A percentile compares a stretch with the other conserved stretches of the same genome.
These are phyloP conservation scores for Madurella mycetomatis DNA, from an alignment of 2,329 filamentous ascomycete genomes.

Conservation along the genomic window DNA sequence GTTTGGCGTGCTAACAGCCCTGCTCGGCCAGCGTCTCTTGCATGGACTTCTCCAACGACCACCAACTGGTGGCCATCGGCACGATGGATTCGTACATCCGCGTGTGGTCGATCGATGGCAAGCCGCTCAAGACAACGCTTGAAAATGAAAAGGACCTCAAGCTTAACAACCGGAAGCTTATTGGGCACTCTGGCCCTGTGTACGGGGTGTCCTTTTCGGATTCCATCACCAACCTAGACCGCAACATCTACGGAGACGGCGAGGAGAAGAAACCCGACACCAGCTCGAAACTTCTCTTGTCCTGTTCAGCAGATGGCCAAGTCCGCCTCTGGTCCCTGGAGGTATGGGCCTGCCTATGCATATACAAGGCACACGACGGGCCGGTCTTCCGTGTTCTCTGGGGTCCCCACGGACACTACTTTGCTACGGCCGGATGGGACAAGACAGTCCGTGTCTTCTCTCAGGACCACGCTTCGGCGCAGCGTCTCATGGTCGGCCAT, in stretches of 20 bases:
- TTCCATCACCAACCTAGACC: constrained; percentile 52
- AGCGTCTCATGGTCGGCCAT: constrained; percentile 85
- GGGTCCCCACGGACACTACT: constrained; percentile 94
- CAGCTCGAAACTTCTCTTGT: constrained; percentile 72
- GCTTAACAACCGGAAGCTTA: constrained; percentile 64
- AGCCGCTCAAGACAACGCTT: constrained; percentile 66
- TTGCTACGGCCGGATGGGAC: constrained; percentile 81
- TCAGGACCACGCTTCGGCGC: constrained; percentile 85
- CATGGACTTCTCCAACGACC: constrained; percentile 91
- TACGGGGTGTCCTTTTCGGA: constrained; percentile 86
- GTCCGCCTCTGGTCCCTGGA: constrained; percentile 92
- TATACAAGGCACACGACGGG: constrained; percentile 89
- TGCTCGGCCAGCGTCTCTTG: constrained; percentile 65
- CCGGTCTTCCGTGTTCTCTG: constrained; percentile 86
- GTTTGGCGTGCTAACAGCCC: background rate
- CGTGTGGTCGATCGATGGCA: constrained; percentile 87
- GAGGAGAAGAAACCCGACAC: constrained; percentile 43
- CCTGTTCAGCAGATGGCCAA: constrained; percentile 80
- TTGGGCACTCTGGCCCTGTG: constrained; percentile 86
- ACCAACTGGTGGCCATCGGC: constrained; percentile 78
- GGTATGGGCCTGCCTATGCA: constrained; percentile 84
- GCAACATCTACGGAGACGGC: constrained; percentile 49
- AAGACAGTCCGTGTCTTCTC: constrained; percentile 88
- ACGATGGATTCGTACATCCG: constrained; percentile 94
- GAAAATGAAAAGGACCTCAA: constrained; percentile 54